Evolutionary conservation across 257 asterid genomes (phyloP).

Genomic region (Rehmannia glutinosa): DNA sequence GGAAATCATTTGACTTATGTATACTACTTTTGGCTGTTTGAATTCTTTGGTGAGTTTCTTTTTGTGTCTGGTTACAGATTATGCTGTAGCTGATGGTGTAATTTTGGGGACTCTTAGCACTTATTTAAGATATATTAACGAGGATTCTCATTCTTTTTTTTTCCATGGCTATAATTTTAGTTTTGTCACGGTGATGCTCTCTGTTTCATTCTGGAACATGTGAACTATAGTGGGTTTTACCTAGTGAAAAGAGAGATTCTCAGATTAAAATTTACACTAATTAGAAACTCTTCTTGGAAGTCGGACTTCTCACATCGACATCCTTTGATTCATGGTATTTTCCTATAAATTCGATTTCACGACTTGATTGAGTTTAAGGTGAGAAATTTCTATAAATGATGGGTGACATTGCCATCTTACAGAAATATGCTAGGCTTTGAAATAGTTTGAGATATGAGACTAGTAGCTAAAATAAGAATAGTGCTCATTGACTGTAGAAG

Average conservation of each 20-base stretch:
- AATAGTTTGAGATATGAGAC: neutral
- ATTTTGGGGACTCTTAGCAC: neutral
- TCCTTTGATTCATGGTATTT: conserved; percentile 1
- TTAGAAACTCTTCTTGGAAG: neutral
- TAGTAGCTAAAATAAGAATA: neutral
- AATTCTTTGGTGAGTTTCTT: neutral
- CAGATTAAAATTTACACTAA: neutral
- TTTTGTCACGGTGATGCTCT: neutral
- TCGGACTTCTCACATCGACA: neutral
- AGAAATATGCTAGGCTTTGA: neutral
- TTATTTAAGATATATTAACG: neutral
- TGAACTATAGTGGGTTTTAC: neutral
- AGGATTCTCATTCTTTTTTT: neutral
- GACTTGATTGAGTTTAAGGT: neutral
- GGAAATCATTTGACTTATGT: neutral
- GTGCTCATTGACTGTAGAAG: conserved; percentile 1
- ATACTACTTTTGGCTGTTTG: neutral
- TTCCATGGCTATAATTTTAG: neutral
- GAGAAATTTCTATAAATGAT: neutral
- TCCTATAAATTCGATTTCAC: neutral
- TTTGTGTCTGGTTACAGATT: neutral
- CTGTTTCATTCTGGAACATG: neutral
- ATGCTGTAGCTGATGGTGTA: neutral
- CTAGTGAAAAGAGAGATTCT: neutral
- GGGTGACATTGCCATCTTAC: neutral